phyloP scores from a whole-genome alignment of 2,329 filamentous ascomycete genomes.

The Paecilomyces variotii region DNA sequence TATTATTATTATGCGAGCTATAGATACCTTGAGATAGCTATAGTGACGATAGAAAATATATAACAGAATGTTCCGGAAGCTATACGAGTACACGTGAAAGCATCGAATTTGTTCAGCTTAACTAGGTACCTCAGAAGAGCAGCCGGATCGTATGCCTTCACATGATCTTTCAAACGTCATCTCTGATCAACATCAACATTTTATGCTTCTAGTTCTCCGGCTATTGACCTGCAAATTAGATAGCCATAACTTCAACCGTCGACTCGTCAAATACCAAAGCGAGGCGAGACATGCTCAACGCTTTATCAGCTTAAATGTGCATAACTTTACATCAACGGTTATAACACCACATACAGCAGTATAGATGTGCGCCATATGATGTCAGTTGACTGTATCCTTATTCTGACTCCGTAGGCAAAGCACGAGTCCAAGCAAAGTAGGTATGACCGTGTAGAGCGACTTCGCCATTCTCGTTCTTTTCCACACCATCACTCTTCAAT shows the following conservation, averaged over 20 bases:
- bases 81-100: too few relatives aligned
- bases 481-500: constrained; percentile 44
- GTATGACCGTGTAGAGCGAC: constrained; percentile 58
- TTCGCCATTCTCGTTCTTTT: constrained; percentile 54
- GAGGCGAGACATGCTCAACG: neutral
- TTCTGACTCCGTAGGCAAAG: neutral
- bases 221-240: neutral
- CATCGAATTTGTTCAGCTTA: too few relatives aligned
- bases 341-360: too few relatives aligned
- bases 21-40: too few relatives aligned
- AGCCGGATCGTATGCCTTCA: neutral
- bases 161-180: neutral
- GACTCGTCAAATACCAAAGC: neutral
- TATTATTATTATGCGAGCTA: too few relatives aligned
- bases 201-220: neutral
- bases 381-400: neutral
- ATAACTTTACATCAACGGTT: neutral
- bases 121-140: neutral
- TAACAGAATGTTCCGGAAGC: too few relatives aligned
- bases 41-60: too few relatives aligned
- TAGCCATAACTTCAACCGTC: neutral
- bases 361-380: neutral
- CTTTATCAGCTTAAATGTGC: neutral
- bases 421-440: constrained; percentile 54
- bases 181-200: neutral